phyloP scores from a whole-genome alignment of 208 protist genomes.

The Leishmania lainsoni region DNA sequence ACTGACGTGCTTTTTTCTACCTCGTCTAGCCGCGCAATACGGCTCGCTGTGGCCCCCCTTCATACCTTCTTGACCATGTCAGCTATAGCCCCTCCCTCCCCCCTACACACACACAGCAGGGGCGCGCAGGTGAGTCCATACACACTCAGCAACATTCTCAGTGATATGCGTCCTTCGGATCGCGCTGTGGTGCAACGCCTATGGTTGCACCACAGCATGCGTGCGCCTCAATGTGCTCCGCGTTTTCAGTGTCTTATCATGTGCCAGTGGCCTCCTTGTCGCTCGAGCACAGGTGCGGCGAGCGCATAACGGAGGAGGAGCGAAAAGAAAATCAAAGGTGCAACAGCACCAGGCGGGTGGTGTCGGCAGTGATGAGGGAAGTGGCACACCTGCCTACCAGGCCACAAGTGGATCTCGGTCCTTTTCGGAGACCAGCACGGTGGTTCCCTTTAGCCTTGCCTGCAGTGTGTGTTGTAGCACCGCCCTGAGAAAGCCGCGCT shows the following conservation, averaged over 20 bases:
- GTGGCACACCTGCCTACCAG: conserved; percentile 40
- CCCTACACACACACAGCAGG: background rate
- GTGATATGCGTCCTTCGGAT: background rate
- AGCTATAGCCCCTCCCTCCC: background rate
- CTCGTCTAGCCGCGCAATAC: background rate
- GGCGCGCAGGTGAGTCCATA: background rate
- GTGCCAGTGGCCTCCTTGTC: no score
- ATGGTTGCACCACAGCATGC: background rate
- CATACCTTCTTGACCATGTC: background rate
- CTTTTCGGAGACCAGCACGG: conserved; percentile 52
- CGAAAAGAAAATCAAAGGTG: background rate
- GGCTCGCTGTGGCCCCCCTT: background rate
- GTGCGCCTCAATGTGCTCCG: background rate
- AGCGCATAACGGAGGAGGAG: background rate
- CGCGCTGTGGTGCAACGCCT: background rate
- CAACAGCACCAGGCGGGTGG: background rate
- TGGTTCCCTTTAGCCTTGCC: conserved; percentile 45
- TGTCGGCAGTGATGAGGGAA: background rate
- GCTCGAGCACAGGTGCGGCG: conserved; percentile 4
- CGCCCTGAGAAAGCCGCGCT: conserved; percentile 82
- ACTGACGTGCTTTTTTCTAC: background rate
- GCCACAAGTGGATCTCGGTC: conserved; percentile 79
- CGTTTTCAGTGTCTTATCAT: background rate
- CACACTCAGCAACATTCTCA: no score
- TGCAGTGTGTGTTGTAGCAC: conserved; percentile 56